phyloP scores from a whole-genome alignment of 176 grass and related monocot genomes.

The Oryza glaberrima region DNA sequence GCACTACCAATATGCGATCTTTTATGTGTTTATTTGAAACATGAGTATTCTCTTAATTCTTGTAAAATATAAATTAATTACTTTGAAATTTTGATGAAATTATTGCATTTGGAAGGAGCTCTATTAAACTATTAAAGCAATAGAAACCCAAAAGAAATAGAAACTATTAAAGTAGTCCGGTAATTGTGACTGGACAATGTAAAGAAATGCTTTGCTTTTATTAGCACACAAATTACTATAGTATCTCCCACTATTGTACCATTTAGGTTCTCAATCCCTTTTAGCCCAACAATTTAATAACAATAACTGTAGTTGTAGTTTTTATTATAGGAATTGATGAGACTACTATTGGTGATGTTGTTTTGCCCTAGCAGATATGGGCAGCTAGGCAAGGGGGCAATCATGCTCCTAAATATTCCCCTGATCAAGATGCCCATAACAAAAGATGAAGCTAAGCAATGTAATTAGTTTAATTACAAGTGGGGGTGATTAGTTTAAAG shows the following conservation, averaged over 20 bases:
- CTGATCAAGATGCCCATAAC: constrained; percentile 25
- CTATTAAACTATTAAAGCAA: too few relatives aligned
- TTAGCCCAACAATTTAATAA: not conserved
- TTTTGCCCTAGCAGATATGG: constrained; percentile 27
- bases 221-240: not conserved
- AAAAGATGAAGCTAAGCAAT: not conserved
- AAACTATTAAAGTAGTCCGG: not conserved
- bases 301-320: not conserved
- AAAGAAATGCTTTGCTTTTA: not conserved
- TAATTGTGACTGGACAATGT: too few relatives aligned
- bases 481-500: constrained; percentile 39
- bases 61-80: too few relatives aligned
- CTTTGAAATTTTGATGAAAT: too few relatives aligned
- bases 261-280: not conserved
- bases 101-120: too few relatives aligned
- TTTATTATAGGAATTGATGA: not conserved
- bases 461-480: constrained; percentile 32
- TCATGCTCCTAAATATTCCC: constrained; percentile 42
- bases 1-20: too few relatives aligned
- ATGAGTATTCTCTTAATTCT: too few relatives aligned
- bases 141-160: too few relatives aligned
- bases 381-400: constrained; percentile 22
- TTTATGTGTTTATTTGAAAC: too few relatives aligned
- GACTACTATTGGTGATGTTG: not conserved
- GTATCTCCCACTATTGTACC: not conserved